phyloP scores from a whole-genome alignment of 2,329 filamentous ascomycete species.

The Lasiodiplodia hormozganensis region DNA sequence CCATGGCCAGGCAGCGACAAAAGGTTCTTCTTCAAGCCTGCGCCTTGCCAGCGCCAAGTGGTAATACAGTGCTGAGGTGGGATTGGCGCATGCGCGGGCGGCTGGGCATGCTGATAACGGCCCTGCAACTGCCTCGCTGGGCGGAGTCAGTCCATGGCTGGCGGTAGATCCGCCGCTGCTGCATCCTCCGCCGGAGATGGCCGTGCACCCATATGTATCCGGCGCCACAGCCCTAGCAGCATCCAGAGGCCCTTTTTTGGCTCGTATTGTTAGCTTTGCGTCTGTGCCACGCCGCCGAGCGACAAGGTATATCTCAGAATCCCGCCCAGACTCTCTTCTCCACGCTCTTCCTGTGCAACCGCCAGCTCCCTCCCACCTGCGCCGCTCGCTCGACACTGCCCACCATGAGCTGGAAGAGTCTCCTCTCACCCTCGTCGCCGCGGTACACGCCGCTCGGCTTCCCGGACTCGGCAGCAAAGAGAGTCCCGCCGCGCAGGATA shows the following conservation, averaged over 20 bases:
- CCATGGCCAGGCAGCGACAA: background rate
- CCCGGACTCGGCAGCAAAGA: background rate
- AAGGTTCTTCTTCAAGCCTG: background rate
- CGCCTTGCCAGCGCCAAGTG: background rate
- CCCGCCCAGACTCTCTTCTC: background rate
- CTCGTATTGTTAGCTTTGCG: slow-evolving; percentile 4
- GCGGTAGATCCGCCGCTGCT: background rate
- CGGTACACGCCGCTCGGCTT: slow-evolving; percentile 24
- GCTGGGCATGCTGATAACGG: slow-evolving; percentile 5
- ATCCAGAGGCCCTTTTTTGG: background rate
- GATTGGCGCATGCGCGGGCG: background rate
- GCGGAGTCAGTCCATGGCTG: background rate
- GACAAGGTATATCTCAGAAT: background rate
- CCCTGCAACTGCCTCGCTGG: background rate
- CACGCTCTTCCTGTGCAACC: slow-evolving; percentile 14
- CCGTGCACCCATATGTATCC: slow-evolving; percentile 2
- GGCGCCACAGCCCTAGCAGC: slow-evolving; percentile 7
- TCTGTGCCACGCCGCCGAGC: background rate
- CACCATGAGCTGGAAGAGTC: slow-evolving; percentile 17
- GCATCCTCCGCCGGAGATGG: slow-evolving; percentile 3
- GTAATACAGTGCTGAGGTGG: background rate
- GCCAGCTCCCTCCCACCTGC: slow-evolving; percentile 1
- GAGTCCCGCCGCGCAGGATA: slow-evolving; percentile 14
- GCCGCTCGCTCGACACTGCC: slow-evolving; percentile 3
- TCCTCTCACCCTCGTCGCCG: slow-evolving; percentile 19